Base-by-base conservation (phyloP, 169 alveolate genomes). In the Sarcocystis neurona region DNA sequence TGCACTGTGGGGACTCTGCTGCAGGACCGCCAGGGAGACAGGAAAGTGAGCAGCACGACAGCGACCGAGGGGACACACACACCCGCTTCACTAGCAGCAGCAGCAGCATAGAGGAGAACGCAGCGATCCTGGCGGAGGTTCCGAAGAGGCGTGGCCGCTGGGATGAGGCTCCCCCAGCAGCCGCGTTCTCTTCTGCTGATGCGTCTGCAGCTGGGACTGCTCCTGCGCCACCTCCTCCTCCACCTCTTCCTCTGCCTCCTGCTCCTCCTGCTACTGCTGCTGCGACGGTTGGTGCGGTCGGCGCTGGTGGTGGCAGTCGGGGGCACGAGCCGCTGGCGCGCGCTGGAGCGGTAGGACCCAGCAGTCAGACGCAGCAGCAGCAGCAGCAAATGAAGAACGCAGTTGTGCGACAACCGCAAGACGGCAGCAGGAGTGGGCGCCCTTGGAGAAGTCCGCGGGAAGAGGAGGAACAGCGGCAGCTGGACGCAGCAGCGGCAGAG, bases 381-480 rank as follows among this genome's bases (percentile, higher is more conserved):
- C 50, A 56, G 77, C 78, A n/a, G 72, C 56, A 12, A 53, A 23
- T 15, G 66, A 53, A 53, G 66, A 23, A 12, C 30, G 66, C 30
- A 53, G 66, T 15, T 53, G 12, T 23, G 66, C 66, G 66, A 53
- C 30, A 53, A 53, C 66, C 23, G 66, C 12, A 15, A 23, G 66
- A 53, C 30, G 53, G 86, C 63, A 18, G 47, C 72, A 48, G 86
- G 63, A 44, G 86, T 50, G 34, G 68, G 46, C 34, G 86, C 68
- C 4, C 30, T 3, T 10, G 72, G 63, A 43, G 48, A 43, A 48
- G 86, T 12, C 72, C 34, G 68, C 72, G 20, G 46, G 63, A 48
- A 88, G 80, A 80, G 85, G 84, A 46, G 86, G 44, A 78, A 66
- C 46, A 78, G 86, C 86, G 47, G 72, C 72, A 78, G 86, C 48